Evolutionary conservation across 495 filamentous ascomycete species (phyloP).

Genomic region (Neurospora sp.): DNA sequence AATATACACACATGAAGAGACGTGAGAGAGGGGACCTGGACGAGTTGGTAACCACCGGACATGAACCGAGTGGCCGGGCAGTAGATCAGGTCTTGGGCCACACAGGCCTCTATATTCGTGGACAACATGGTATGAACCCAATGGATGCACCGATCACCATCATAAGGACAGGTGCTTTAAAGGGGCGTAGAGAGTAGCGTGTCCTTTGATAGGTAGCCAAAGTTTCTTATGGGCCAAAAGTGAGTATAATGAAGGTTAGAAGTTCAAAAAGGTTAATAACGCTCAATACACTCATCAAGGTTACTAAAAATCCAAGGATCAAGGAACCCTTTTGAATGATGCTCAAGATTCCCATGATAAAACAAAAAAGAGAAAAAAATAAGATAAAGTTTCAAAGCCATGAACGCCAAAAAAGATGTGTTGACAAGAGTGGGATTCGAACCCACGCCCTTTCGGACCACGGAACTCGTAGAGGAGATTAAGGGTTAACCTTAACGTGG

Average conservation of each 20-base stretch:
- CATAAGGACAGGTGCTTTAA: neutral
- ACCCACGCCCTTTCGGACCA: conserved; percentile 8
- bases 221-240: no score
- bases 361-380: neutral
- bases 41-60: neutral
- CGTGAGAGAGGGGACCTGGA: neutral
- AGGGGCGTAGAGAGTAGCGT: neutral
- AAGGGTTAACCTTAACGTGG: conserved; percentile 19
- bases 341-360: neutral
- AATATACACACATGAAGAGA: neutral
- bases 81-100: neutral
- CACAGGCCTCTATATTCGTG: neutral
- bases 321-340: no score
- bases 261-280: no score
- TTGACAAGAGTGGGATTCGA: conserved; percentile 12
- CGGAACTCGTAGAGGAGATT: conserved; percentile 2
- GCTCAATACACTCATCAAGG: no score
- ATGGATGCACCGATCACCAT: neutral
- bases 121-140: neutral
- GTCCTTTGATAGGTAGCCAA: neutral
- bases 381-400: no score
- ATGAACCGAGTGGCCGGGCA: neutral
- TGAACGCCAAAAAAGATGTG: neutral
- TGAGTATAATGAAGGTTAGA: no score
- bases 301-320: no score